Percentiles rank a stretch among this genome's conserved stretches.
Conservation (phyloP, 257 asterid genomes). For the Jaltomata sinuosa region DNA sequence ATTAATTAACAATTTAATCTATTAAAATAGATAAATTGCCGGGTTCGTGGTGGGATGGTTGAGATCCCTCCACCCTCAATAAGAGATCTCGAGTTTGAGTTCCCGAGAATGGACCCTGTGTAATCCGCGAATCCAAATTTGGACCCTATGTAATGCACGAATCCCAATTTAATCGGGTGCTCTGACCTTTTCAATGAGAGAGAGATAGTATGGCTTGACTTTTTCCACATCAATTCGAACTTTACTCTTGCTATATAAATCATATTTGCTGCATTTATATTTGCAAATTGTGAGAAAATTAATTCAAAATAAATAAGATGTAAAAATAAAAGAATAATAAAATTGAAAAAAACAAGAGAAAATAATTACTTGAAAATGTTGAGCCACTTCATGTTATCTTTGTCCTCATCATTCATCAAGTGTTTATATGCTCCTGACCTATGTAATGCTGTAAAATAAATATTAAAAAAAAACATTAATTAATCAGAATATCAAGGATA, state of each 20-base stretch:
- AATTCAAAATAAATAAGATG: background rate
- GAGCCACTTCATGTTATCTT: background rate
- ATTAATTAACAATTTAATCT: no score
- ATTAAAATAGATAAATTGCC: no score
- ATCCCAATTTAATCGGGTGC: no score
- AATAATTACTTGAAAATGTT: background rate
- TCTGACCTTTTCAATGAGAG: conserved; percentile 53
- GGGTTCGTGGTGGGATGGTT: no score
- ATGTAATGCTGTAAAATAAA: background rate
- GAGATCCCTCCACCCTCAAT: no score
- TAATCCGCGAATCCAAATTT: no score
- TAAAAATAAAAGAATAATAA: background rate
- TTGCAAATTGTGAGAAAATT: background rate
- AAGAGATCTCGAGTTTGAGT: no score
- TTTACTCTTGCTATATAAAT: conserved; percentile 3
- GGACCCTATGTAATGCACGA: no score
- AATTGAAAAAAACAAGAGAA: background rate
- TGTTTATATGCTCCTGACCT: background rate
- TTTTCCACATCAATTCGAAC: conserved; percentile 24
- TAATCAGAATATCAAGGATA: background rate
- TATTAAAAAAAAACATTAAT: background rate
- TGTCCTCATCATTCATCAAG: background rate
- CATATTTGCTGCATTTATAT: conserved; percentile 11
- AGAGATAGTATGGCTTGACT: conserved; percentile 59
- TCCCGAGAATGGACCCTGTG: no score